Evolutionary conservation across 2,329 filamentous ascomycete species (phyloP).

Genomic region (Byssochlamys sp.): DNA sequence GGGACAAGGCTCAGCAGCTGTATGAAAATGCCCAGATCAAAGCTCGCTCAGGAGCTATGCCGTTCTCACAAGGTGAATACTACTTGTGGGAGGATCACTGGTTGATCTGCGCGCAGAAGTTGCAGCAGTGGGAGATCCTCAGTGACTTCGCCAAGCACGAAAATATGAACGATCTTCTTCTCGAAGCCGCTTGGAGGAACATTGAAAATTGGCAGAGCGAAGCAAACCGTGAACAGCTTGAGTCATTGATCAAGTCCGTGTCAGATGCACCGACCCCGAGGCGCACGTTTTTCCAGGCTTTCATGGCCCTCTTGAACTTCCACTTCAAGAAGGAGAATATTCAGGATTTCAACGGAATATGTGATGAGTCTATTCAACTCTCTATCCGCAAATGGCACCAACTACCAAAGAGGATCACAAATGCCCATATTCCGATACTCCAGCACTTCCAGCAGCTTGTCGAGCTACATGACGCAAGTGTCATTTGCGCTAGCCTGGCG

Average conservation of each 20-base stretch:
- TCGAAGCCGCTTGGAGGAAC: conserved; percentile 92
- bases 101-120: conserved; percentile 92
- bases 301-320: conserved; percentile 90
- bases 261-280: conserved; percentile 94
- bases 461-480: conserved; percentile 91
- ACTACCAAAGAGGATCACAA: conserved; percentile 83
- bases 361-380: conserved; percentile 92
- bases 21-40: conserved; percentile 97
- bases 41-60: conserved; percentile 86
- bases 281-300: conserved; percentile 93
- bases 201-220: conserved; percentile 87
- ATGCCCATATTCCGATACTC: conserved; percentile 85
- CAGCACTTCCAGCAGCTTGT: conserved; percentile 98
- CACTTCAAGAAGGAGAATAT: conserved; percentile 76
- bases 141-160: conserved; percentile 98
- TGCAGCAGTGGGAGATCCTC: conserved; percentile 97
- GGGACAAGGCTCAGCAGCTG: conserved; percentile 95
- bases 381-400: conserved; percentile 99
- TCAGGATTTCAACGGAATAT: conserved; percentile 76
- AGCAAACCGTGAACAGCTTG: conserved; percentile 78
- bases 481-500: conserved; percentile 85
- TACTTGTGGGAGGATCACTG: conserved; percentile 99
- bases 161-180: conserved; percentile 88
- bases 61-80: conserved; percentile 93
- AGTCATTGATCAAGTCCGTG: conserved; percentile 88